A percentile compares a stretch with the other conserved stretches of the same genome.
Evolutionary conservation across 23 red algal species (phyloP).

Genomic region (Agarophyton chilense): DNA sequence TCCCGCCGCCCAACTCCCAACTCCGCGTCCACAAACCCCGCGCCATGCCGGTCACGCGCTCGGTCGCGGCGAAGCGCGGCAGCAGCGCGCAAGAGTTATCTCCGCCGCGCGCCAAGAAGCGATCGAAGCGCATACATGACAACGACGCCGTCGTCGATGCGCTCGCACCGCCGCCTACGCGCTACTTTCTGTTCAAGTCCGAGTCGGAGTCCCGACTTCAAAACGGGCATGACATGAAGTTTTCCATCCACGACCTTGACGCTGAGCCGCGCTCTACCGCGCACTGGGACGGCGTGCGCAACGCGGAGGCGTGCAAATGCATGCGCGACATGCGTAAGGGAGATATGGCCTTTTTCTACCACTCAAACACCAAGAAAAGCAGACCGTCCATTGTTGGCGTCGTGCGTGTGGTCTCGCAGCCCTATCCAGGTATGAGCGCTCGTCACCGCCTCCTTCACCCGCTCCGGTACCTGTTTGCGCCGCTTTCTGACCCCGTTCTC

Average conservation of each 20-base stretch:
- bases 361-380: slow-evolving; percentile 85
- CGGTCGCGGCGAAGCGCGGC: neutral
- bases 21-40: neutral
- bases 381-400: slow-evolving; percentile 75
- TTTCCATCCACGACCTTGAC: slow-evolving; percentile 85
- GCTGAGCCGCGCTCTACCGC: slow-evolving; percentile 42
- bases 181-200: slow-evolving; percentile 86
- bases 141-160: no score
- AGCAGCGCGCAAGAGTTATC: neutral
- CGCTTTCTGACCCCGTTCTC: neutral
- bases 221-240: slow-evolving; percentile 74
- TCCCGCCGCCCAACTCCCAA: neutral
- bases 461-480: neutral
- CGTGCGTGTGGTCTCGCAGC: slow-evolving; percentile 66
- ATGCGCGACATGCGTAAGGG: slow-evolving; percentile 74
- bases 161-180: neutral
- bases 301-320: slow-evolving; percentile 87
- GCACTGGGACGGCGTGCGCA: slow-evolving; percentile 95
- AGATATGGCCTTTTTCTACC: slow-evolving; percentile 94
- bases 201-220: slow-evolving; percentile 75
- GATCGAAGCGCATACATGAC: no score
- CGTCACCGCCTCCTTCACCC: neutral
- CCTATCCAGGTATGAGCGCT: slow-evolving; percentile 66
- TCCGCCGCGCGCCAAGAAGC: neutral
- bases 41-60: slow-evolving; percentile 1